Percentiles rank a stretch among this genome's conserved stretches.
phyloP scores from a whole-genome alignment of 495 filamentous ascomycete genomes.

The Talaromyces wortmannii region DNA sequence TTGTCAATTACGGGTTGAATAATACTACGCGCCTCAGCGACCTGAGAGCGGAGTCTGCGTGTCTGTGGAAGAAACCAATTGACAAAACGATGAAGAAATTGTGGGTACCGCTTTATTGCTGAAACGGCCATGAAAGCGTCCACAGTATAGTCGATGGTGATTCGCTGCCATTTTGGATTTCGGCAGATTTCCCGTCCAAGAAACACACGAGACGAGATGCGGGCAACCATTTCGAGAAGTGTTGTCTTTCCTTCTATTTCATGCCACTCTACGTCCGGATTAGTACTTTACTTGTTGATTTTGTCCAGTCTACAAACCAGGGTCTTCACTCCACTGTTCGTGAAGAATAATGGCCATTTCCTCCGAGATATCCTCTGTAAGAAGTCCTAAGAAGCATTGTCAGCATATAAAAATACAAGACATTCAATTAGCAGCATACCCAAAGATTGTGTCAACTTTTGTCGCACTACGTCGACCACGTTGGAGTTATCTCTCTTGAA shows the following conservation, averaged over 20 bases:
- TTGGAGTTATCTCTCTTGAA: neutral
- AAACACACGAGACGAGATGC: conserved; percentile 51
- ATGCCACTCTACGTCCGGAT: conserved; percentile 2
- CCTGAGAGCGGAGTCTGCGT: conserved; percentile 18
- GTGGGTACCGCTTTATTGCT: conserved; percentile 25
- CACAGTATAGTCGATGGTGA: conserved; percentile 51
- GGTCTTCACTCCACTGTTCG: conserved; percentile 16
- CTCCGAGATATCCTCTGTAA: conserved; percentile 11
- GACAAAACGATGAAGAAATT: conserved; percentile 25
- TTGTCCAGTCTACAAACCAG: neutral
- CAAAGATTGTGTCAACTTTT: conserved; percentile 41
- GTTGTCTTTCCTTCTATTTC: conserved; percentile 25
- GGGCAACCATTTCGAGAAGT: conserved; percentile 44
- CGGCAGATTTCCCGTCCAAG: conserved; percentile 47
- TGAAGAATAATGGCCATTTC: conserved; percentile 24
- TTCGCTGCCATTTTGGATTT: conserved; percentile 47
- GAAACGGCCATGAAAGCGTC: conserved; percentile 34
- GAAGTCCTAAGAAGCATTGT: neutral
- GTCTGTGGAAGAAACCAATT: conserved; percentile 27
- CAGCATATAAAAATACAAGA: neutral
- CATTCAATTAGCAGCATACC: neutral
- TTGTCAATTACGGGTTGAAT: conserved; percentile 12
- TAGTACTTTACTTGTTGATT: neutral
- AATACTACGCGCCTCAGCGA: conserved; percentile 17
- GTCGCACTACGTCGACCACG: conserved; percentile 31